Percentiles rank a stretch among this genome's conserved stretches.
Conservation (phyloP, 2,329 filamentous ascomycete genomes). For the Microdochium paspali region DNA sequence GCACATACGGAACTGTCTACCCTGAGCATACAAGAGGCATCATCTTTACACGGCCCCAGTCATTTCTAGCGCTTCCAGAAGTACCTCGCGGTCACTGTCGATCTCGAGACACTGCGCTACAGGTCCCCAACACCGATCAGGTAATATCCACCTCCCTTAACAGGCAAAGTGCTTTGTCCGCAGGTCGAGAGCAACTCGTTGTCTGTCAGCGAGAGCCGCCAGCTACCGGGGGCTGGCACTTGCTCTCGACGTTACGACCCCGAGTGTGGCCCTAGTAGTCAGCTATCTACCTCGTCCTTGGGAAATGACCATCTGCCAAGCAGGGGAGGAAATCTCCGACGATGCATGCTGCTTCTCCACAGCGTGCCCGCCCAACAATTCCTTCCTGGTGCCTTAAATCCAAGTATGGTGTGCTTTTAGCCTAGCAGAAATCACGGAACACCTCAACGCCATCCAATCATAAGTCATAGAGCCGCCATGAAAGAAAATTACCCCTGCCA, state of each 20-base stretch:
- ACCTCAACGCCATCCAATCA: conserved; percentile 38
- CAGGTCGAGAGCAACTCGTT: neutral
- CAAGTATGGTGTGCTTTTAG: conserved; percentile 36
- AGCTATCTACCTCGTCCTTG: neutral
- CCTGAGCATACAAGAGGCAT: neutral
- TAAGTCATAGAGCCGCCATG: conserved; percentile 35
- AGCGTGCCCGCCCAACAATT: conserved; percentile 8
- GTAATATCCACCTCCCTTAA: conserved; percentile 24
- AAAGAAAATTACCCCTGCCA: conserved; percentile 26
- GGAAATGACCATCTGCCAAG: neutral
- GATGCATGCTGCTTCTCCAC: conserved; percentile 9
- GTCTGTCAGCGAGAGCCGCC: neutral
- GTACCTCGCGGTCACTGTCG: neutral
- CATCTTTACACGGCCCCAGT: neutral
- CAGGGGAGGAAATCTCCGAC: neutral
- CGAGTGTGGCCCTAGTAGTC: neutral
- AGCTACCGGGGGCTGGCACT: neutral
- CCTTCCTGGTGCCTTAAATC: conserved; percentile 8
- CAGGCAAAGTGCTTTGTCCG: conserved; percentile 21
- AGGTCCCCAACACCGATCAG: conserved; percentile 20
- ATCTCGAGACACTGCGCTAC: conserved; percentile 9
- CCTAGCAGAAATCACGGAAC: conserved; percentile 20
- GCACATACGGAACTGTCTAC: neutral
- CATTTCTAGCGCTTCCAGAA: neutral
- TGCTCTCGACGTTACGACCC: neutral